These are phyloP conservation scores for Paraconiothyrium sp. DNA, from an alignment of 2,329 filamentous ascomycete species.

Conservation along the genomic window DNA sequence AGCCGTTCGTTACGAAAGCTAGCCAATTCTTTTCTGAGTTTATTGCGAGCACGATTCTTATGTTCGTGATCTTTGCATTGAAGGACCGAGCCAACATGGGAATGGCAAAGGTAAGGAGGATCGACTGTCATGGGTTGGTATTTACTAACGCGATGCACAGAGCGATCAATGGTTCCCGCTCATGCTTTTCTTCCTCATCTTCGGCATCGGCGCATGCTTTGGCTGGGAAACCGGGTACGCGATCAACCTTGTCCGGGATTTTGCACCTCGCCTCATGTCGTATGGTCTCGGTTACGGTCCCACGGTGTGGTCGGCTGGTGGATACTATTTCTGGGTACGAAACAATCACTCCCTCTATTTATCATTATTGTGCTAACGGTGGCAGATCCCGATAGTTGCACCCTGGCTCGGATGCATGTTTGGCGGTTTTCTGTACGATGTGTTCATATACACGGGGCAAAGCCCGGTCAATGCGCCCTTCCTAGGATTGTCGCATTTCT, in stretches of 20 bases:
- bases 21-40: conserved; percentile 78
- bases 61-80: conserved; percentile 77
- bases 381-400: conserved; percentile 74
- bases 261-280: conserved; percentile 72
- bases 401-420: conserved; percentile 67
- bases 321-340: conserved; percentile 77
- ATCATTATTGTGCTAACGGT: conserved; percentile 12
- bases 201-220: conserved; percentile 76
- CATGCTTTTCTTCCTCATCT: conserved; percentile 75
- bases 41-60: conserved; percentile 71
- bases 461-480: conserved; percentile 75
- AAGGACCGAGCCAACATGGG: conserved; percentile 63
- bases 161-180: conserved; percentile 59
- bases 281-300: conserved; percentile 74
- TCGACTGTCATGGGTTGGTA: not conserved
- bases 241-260: conserved; percentile 77
- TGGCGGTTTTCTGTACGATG: conserved; percentile 43
- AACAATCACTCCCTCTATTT: not conserved
- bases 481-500: conserved; percentile 67
- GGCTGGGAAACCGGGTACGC: conserved; percentile 82
- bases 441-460: conserved; percentile 71
- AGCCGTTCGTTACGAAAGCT: conserved; percentile 70
- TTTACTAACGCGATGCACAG: conserved; percentile 20
- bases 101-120: conserved; percentile 34
- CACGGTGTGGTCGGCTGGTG: conserved; percentile 72